Base-by-base conservation (phyloP, 176 grass and related monocot species). In the Cenchrus americanus region DNA sequence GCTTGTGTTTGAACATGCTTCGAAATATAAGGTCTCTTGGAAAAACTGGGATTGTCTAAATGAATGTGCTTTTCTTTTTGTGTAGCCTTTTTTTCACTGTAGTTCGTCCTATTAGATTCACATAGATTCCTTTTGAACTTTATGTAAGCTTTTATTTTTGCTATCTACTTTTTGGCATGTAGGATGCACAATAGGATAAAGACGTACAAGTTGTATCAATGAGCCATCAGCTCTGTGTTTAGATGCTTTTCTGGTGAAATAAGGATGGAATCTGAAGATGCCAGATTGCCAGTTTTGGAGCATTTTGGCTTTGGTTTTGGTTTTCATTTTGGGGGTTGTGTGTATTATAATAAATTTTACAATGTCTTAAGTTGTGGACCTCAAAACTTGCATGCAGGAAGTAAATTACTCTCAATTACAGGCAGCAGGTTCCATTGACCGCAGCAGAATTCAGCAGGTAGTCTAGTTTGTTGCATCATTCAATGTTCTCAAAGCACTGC, bases 371-470 rank as follows among this genome's bases (percentile, higher is more conserved):
- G 58, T 73, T 79, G 23, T 41, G 47, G 27, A 68, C 47, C 52
- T 73, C 34, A 55, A 82, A 57, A 26, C 49, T 75, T 86, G 5
- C 83, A 80, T 88, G 30, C 82, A 96, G 89, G 97, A 99, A 26
- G 62, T 93, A 69, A 96, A 89, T 74, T 96, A 92, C 87, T 75
- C 84, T 61, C 89, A 92, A 82, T 59, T 94, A 78, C 94, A 96
- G 81, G 60, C 89, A 53, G 40, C 81, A 76, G 90, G 89, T 76
- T 58, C 80, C 84, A 86, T 93, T 76, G 96, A 96, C 84, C 74
- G 91, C 76, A 90, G 59, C 75, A 83, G 84, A 89, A 79, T 91
- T 54, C 96, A 89, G 62, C 91, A 96, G 89, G 96, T 96, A 91
- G 3, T 86, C 10, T 94, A 90, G 9, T 81, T 11, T 80, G 61